Conservation (phyloP, 306 rosid genomes). For the Cucurbita ficifolia region DNA sequence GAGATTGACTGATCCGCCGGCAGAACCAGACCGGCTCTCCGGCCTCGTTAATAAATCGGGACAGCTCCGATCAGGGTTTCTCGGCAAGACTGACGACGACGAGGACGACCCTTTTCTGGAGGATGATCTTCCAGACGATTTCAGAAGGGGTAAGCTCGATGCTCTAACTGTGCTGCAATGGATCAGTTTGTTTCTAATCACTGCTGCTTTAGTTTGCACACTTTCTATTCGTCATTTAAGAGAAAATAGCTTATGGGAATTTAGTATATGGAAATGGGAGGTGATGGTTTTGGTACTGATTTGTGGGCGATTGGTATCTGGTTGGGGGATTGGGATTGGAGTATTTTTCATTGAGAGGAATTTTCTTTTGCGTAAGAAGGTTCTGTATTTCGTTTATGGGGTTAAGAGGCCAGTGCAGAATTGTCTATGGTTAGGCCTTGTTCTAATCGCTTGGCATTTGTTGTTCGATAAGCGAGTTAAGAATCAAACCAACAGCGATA, state of each 20-base stretch:
- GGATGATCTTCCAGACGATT: constrained; percentile 56
- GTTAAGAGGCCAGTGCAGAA: constrained; percentile 58
- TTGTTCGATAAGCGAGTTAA: constrained; percentile 57
- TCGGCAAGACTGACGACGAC: constrained; percentile 27
- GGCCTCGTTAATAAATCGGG: constrained; percentile 36
- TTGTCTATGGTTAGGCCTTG: constrained; percentile 72
- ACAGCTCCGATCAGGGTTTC: constrained; percentile 36
- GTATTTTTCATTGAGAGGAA: constrained; percentile 71
- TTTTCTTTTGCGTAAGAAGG: constrained; percentile 55
- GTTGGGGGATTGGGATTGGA: constrained; percentile 40
- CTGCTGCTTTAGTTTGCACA: constrained; percentile 31
- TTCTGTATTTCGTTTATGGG: constrained; percentile 76
- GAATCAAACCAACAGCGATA: constrained; percentile 25
- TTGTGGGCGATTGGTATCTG: constrained; percentile 74
- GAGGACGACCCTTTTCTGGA: constrained; percentile 68
- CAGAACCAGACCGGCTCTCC: constrained; percentile 22
- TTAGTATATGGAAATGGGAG: constrained; percentile 78
- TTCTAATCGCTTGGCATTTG: constrained; percentile 56
- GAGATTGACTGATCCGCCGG: constrained; percentile 39
- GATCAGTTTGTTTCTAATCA: constrained; percentile 48
- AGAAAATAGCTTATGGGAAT: constrained; percentile 31
- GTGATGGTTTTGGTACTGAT: constrained; percentile 52
- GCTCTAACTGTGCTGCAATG: constrained; percentile 42
- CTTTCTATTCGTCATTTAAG: constrained; percentile 25
- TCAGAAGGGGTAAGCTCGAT: constrained; percentile 19